Evolutionary conservation across 768 basidiomycete species (phyloP), one percentile per base, ranked within the genome.

Genomic region (Boletus rubescentipes): DNA sequence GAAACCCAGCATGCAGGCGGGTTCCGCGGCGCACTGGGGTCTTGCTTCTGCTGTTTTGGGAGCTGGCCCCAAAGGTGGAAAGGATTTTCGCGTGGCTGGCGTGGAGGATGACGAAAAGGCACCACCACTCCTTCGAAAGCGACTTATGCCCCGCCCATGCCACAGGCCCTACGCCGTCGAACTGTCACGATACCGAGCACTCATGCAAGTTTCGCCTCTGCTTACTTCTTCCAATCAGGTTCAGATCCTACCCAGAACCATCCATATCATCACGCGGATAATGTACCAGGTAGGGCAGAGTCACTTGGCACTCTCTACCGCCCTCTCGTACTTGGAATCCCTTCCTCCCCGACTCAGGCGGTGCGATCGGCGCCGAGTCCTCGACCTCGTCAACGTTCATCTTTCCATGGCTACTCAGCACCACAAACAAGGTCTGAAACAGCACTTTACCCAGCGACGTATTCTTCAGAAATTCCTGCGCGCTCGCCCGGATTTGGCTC

Each of bases 301-400:
- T 21, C 58, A 67, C 16, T 47, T 70, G 20, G 85, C 85, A 6
- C 53, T 75, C 38, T 65, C 71, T 18, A 68, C 84, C 32, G 79
- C 81, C 16, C 66, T 72, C 45, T 64, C 72, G 2, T 88, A 83
- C 66, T 69, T 89, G 49, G 63, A 69, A 49, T 62, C 71, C 26
- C 72, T 88, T 42, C 82, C 86, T 42, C 64, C 59, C 11, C 57
- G 59, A 32, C 62, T 86, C 38, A 66, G 68, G 63, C 58, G 60
- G 20, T 67, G 65, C 45, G 67, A 69, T 63, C 68, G 67, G 16
- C 62, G 64, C 34, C 55, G 61, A 32, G 79, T 79, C 57, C 68
- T 85, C 43, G 72, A 77, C 47, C 78, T 89, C 49, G 74, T 89
- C 49, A 58, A 68, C 61, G 65, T 78, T 40, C 66, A 68, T 61